A percentile compares a stretch with the other conserved stretches of the same genome.
phyloP scores from a whole-genome alignment of 306 rosid species.

The Trifolium dubium region DNA sequence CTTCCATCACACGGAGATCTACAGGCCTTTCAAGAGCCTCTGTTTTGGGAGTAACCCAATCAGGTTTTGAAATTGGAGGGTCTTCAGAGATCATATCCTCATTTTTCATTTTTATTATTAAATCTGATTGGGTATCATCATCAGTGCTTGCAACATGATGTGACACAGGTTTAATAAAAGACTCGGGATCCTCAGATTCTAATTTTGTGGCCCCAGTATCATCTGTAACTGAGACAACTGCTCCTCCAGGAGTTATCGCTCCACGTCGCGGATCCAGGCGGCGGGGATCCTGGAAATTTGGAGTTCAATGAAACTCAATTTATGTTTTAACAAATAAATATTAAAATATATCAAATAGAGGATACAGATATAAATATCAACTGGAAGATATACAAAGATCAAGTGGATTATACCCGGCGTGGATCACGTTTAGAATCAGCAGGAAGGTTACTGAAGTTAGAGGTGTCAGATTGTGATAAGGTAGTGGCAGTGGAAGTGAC shows the following conservation, averaged over 20 bases:
- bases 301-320: slow-evolving; percentile 36
- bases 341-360: not conserved
- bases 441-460: slow-evolving; percentile 57
- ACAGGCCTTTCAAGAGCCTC: slow-evolving; percentile 62
- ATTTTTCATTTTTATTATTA: slow-evolving; percentile 48
- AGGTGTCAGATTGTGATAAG: slow-evolving; percentile 59
- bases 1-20: slow-evolving; percentile 50
- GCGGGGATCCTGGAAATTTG: slow-evolving; percentile 88
- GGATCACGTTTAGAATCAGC: slow-evolving; percentile 93
- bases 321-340: slow-evolving; percentile 16
- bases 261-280: slow-evolving; percentile 92
- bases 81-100: slow-evolving; percentile 63
- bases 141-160: slow-evolving; percentile 43
- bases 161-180: slow-evolving; percentile 58
- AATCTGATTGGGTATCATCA: slow-evolving; percentile 54
- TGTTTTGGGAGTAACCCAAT: slow-evolving; percentile 44
- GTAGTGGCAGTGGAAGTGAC: slow-evolving; percentile 46
- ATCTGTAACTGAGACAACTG: slow-evolving; percentile 56
- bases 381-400: slow-evolving; percentile 25
- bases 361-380: slow-evolving; percentile 33
- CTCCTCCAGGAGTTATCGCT: slow-evolving; percentile 52
- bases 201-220: slow-evolving; percentile 53
- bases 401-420: slow-evolving; percentile 71
- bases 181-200: slow-evolving; percentile 62
- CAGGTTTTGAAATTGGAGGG: slow-evolving; percentile 52